These are phyloP conservation scores for Xylaria multiplex DNA, from an alignment of 2,329 filamentous ascomycete species.

Conservation along the genomic window DNA sequence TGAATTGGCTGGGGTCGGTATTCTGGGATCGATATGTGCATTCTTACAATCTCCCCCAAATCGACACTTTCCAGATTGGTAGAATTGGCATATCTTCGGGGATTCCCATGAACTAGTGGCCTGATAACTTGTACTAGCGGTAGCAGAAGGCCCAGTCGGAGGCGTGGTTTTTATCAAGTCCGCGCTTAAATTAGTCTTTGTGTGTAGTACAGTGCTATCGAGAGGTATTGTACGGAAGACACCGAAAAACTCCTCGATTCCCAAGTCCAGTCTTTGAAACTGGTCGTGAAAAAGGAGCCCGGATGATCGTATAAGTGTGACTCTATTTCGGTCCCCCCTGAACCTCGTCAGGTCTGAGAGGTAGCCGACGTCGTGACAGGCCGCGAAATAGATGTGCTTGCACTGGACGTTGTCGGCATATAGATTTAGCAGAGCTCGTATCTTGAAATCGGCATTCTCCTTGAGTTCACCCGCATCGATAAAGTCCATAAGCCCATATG, in stretches of 20 bases:
- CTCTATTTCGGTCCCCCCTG: conserved; percentile 58
- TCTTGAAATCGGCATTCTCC: conserved; percentile 68
- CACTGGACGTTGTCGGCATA: conserved; percentile 69
- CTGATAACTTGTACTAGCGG: conserved; percentile 3
- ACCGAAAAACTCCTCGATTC: conserved; percentile 60
- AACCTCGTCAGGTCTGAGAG: conserved; percentile 65
- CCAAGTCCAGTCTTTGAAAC: conserved; percentile 62
- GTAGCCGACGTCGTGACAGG: conserved; percentile 69
- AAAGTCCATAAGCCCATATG: conserved; percentile 68
- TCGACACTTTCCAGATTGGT: conserved; percentile 46
- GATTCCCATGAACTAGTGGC: conserved; percentile 24
- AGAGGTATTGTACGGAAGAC: conserved; percentile 61
- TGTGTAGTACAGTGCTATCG: conserved; percentile 21
- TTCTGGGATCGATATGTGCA: conserved; percentile 38
- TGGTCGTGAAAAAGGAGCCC: conserved; percentile 62
- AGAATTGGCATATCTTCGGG: conserved; percentile 44
- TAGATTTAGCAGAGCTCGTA: conserved; percentile 60
- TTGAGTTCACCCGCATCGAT: conserved; percentile 70
- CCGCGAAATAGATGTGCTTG: conserved; percentile 72
- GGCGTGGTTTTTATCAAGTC: conserved; percentile 12
- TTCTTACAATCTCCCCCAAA: conserved; percentile 47
- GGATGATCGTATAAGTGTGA: conserved; percentile 63
- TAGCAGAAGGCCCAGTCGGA: conserved; percentile 8
- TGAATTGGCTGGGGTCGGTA: conserved; percentile 3
- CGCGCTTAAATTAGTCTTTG: conserved; percentile 16